Evolutionary conservation across 148 eudicot species (phyloP).

Genomic region (Salicornia ramosissima): DNA sequence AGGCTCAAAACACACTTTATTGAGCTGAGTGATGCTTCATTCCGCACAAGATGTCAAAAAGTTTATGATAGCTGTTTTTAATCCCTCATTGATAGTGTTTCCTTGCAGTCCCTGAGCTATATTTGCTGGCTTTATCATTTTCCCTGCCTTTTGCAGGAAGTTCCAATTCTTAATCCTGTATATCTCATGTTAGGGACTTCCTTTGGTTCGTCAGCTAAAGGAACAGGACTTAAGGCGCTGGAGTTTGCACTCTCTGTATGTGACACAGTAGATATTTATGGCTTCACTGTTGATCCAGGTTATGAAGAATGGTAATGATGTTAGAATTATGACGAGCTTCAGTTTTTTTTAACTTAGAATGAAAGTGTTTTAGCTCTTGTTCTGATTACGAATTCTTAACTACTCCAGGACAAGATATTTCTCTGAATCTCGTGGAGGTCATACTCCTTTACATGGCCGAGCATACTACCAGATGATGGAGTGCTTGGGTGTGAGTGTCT

Average conservation of each 20-base stretch:
- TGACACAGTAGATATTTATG: slow-evolving; percentile 92
- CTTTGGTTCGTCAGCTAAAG: slow-evolving; percentile 98
- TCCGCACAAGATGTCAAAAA: not conserved
- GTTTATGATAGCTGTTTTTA: not conserved
- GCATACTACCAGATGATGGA: slow-evolving; percentile 99
- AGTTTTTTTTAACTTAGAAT: not conserved
- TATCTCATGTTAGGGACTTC: slow-evolving; percentile 96
- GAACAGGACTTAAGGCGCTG: slow-evolving; percentile 98
- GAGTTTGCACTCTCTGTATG: slow-evolving; percentile 96
- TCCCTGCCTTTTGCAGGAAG: slow-evolving; percentile 51
- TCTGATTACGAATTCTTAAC: slow-evolving; percentile 12
- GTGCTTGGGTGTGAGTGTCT: slow-evolving; percentile 83
- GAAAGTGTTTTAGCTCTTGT: not conserved
- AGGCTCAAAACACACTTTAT: not conserved
- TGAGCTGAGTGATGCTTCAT: not conserved
- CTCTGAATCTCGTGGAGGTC: slow-evolving; percentile 97
- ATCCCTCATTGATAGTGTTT: not conserved
- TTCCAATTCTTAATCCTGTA: slow-evolving; percentile 86
- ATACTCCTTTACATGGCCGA: slow-evolving; percentile 95
- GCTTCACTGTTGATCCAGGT: slow-evolving; percentile 99
- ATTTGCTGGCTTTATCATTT: not conserved
- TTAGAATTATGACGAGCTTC: not conserved
- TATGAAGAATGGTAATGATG: slow-evolving; percentile 84
- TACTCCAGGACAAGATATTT: slow-evolving; percentile 89
- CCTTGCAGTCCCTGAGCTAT: not conserved